Conservation (phyloP, 768 basidiomycete species). For the Butyriboletus loyo region DNA sequence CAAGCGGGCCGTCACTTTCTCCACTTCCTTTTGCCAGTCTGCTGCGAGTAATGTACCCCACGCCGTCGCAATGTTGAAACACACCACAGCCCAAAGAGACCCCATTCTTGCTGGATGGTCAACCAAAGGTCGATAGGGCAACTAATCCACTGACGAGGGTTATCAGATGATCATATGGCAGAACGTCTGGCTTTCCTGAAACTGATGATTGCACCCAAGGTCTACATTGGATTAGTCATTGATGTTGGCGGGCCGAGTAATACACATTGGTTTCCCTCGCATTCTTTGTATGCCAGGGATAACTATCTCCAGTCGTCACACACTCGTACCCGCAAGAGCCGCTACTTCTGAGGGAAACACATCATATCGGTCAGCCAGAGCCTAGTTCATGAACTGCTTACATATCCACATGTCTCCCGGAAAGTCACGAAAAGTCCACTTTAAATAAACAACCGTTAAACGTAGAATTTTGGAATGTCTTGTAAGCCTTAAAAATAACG, state of each 20-base stretch:
- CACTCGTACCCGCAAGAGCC: background rate
- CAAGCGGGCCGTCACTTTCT: slow-evolving; percentile 53
- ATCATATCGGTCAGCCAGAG: background rate
- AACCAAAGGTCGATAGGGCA: background rate
- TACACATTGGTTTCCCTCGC: background rate
- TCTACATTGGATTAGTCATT: background rate
- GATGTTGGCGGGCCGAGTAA: background rate
- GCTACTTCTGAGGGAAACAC: background rate
- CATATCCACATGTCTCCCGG: background rate
- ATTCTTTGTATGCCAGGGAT: background rate
- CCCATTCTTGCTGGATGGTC: background rate
- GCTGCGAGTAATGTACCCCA: slow-evolving; percentile 28
- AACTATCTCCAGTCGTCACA: background rate
- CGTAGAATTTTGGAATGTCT: background rate
- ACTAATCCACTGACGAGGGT: background rate
- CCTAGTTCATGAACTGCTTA: background rate
- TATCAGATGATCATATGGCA: background rate
- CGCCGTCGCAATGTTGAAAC: background rate
- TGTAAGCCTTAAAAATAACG: background rate
- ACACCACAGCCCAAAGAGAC: background rate
- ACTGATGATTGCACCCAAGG: background rate
- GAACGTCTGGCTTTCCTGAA: background rate
- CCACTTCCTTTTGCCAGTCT: slow-evolving; percentile 65
- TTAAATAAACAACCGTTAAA: background rate
- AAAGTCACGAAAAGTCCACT: background rate